These are phyloP conservation scores for Setaria italica DNA, from an alignment of 202 grass and related monocot species.

Conservation along the genomic window DNA sequence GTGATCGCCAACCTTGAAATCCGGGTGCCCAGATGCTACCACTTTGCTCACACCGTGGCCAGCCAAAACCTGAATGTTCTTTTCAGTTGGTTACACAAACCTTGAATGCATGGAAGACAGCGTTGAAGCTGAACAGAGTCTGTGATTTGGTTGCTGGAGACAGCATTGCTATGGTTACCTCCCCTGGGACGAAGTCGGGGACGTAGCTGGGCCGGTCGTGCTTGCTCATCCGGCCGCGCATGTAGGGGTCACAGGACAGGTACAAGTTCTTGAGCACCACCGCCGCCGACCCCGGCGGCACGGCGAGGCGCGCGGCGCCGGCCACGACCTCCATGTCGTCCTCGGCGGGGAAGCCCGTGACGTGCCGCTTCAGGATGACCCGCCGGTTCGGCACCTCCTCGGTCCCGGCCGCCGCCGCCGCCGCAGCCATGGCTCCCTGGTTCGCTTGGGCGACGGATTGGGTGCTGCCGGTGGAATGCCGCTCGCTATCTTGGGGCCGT, in stretches of 20 bases:
- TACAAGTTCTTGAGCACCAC: constrained; percentile 66
- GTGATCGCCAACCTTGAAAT: constrained; percentile 53
- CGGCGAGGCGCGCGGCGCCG: constrained; percentile 24
- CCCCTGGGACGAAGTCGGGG: constrained; percentile 39
- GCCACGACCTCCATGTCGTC: constrained; percentile 48
- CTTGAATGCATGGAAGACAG: no score
- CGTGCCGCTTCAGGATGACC: constrained; percentile 46
- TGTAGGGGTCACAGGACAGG: constrained; percentile 68
- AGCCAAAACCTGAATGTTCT: neutral
- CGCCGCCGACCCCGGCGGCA: constrained; percentile 39
- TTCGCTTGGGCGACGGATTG: neutral
- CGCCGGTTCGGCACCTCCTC: constrained; percentile 42
- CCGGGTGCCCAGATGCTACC: constrained; percentile 56
- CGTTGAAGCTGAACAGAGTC: neutral
- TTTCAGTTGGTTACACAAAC: neutral
- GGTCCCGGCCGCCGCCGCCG: neutral
- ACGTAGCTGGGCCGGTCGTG: constrained; percentile 21
- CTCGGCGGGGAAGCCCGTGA: constrained; percentile 29
- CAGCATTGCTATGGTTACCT: constrained; percentile 29
- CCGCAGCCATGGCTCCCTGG: neutral
- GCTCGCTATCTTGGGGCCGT: no score
- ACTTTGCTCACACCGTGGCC: neutral
- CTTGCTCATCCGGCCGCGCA: constrained; percentile 50
- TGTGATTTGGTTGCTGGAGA: no score
- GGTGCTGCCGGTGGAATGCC: no score